These are phyloP conservation scores for Alternaria solani DNA, from an alignment of 2,329 filamentous ascomycete genomes.

Conservation along the genomic window DNA sequence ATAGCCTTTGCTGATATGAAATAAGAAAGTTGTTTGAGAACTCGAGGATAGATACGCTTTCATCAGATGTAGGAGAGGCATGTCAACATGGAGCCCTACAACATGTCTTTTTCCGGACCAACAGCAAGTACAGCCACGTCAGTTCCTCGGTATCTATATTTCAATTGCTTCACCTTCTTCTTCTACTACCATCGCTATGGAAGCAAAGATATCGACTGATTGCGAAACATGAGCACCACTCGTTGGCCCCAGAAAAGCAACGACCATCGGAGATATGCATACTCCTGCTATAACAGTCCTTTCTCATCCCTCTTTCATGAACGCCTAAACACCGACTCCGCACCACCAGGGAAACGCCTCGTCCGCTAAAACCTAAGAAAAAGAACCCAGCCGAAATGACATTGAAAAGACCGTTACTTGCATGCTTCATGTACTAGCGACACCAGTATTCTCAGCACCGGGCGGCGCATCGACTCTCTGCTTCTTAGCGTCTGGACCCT, in stretches of 20 bases:
- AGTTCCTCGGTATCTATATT: not conserved
- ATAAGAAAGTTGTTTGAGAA: not conserved
- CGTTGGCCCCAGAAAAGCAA: not conserved
- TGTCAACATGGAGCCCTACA: not conserved
- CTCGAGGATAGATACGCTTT: not conserved
- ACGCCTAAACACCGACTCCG: not conserved
- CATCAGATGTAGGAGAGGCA: not conserved
- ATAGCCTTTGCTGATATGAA: not conserved
- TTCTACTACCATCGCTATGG: not conserved
- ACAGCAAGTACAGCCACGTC: not conserved
- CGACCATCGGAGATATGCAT: not conserved
- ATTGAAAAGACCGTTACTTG: not conserved
- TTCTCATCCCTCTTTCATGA: not conserved
- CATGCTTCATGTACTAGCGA: conserved; percentile 4
- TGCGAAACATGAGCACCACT: not conserved
- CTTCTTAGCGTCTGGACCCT: conserved; percentile 53
- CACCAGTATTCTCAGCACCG: conserved; percentile 32
- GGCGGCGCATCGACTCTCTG: conserved; percentile 43
- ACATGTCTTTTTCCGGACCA: not conserved
- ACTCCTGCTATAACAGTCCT: not conserved
- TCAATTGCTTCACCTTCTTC: not conserved
- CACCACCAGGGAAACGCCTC: not conserved
- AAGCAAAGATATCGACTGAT: not conserved
- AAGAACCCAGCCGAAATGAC: not conserved
- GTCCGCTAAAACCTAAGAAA: not conserved